A percentile compares a stretch with the other conserved stretches of the same genome.
Evolutionary conservation across 169 alveolate species (phyloP).

Genomic region (Neospora caninum): DNA sequence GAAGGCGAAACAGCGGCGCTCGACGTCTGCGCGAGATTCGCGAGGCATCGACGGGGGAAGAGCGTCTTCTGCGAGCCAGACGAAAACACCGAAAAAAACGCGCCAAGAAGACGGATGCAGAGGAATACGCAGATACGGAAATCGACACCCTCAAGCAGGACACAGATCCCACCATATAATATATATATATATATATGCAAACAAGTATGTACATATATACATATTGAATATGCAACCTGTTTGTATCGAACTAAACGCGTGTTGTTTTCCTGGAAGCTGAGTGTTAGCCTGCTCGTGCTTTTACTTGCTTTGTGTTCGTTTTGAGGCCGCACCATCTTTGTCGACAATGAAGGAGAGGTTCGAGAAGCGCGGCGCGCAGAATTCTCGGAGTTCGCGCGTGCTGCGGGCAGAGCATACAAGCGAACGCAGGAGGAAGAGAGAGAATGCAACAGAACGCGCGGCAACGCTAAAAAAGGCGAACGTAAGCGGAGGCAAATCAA

Average conservation of each 20-base stretch:
- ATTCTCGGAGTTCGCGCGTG: background rate
- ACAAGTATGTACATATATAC: background rate
- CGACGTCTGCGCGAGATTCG: conserved; percentile 16
- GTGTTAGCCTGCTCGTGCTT: too few species aligned
- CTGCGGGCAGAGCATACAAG: background rate
- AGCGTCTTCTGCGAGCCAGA: background rate
- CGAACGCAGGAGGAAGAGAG: too few species aligned
- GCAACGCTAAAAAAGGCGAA: too few species aligned
- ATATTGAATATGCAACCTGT: too few species aligned
- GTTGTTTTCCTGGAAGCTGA: too few species aligned
- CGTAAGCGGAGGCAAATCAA: too few species aligned
- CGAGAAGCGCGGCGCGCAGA: conserved; percentile 19
- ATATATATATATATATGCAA: background rate
- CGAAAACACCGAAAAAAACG: background rate
- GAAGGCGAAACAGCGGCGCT: conserved; percentile 11
- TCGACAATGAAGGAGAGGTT: background rate
- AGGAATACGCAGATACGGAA: background rate
- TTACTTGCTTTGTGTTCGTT: background rate
- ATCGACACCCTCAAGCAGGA: too few species aligned
- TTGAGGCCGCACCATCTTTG: background rate
- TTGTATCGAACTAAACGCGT: too few species aligned
- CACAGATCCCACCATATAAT: too few species aligned
- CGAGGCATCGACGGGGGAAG: conserved; percentile 29
- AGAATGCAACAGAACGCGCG: too few species aligned
- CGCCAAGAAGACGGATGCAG: background rate